Evolutionary conservation across 495 filamentous ascomycete species (phyloP).

Genomic region (Peziza echinospora): DNA sequence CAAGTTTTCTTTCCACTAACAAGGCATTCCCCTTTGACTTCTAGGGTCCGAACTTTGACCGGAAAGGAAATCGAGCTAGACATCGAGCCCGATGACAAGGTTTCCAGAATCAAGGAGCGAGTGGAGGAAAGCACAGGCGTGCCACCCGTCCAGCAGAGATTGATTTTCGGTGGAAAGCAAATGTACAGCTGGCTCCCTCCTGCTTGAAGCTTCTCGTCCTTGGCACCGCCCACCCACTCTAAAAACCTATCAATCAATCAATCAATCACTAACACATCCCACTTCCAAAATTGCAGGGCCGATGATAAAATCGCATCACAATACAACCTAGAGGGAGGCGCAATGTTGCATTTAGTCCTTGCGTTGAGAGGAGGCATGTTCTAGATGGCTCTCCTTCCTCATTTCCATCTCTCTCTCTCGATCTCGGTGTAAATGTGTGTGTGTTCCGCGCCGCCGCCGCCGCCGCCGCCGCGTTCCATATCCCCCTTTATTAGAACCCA

Average conservation of each 20-base stretch:
- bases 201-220: background rate
- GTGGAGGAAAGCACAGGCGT: slow-evolving; percentile 98
- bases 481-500: too few species aligned
- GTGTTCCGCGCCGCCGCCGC: too few species aligned
- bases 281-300: slow-evolving; percentile 35
- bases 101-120: slow-evolving; percentile 88
- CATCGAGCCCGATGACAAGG: slow-evolving; percentile 82
- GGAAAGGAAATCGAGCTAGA: slow-evolving; percentile 98
- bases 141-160: slow-evolving; percentile 84
- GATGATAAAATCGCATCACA: slow-evolving; percentile 76
- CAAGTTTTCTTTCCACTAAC: background rate
- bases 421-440: too few species aligned
- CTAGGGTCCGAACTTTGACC: slow-evolving; percentile 86
- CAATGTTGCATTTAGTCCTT: slow-evolving; percentile 84
- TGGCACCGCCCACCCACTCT: background rate
- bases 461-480: too few species aligned
- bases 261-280: slow-evolving; percentile 3
- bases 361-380: slow-evolving; percentile 60
- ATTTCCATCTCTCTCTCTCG: too few species aligned
- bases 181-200: slow-evolving; percentile 70
- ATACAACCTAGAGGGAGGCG: slow-evolving; percentile 76
- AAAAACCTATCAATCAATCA: background rate
- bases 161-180: slow-evolving; percentile 94
- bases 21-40: background rate
- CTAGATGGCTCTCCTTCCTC: too few species aligned